Percentiles rank a stretch among this genome's conserved stretches.
These are phyloP conservation scores for Chaetothyriales sp. DNA, from an alignment of 2,329 filamentous ascomycete species.

Conservation along the genomic window DNA sequence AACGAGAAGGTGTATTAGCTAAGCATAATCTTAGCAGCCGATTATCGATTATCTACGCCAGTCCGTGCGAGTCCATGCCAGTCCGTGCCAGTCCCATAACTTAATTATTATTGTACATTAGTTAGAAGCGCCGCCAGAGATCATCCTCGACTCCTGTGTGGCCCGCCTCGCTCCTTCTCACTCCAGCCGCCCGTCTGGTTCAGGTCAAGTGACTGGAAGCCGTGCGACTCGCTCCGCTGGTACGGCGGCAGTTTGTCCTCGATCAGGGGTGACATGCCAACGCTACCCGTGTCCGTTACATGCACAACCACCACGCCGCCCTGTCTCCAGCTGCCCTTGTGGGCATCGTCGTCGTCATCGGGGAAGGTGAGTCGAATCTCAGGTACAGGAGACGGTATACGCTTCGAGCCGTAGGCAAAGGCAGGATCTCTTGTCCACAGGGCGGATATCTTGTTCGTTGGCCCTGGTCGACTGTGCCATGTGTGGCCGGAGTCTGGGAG, in stretches of 20 bases:
- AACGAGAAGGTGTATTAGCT: too few relatives aligned
- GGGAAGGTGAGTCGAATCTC: slow-evolving; percentile 98
- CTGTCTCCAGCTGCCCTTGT: slow-evolving; percentile 46
- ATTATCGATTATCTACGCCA: too few relatives aligned
- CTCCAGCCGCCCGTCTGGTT: slow-evolving; percentile 86
- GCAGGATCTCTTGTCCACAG: slow-evolving; percentile 50
- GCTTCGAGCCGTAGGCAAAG: slow-evolving; percentile 58
- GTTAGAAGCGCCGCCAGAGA: neutral
- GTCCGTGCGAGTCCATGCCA: too few relatives aligned
- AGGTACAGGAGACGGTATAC: slow-evolving; percentile 70
- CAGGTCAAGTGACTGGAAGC: slow-evolving; percentile 89
- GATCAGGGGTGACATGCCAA: slow-evolving; percentile 72
- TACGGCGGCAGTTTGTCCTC: slow-evolving; percentile 70
- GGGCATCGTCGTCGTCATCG: slow-evolving; percentile 81
- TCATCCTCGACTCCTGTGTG: neutral
- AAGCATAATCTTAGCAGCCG: too few relatives aligned
- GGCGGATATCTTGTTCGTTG: slow-evolving; percentile 36
- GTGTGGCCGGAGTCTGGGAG: slow-evolving; percentile 55
- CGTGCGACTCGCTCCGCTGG: slow-evolving; percentile 59
- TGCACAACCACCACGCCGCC: slow-evolving; percentile 83
- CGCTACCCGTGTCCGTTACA: slow-evolving; percentile 68
- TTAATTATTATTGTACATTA: too few relatives aligned
- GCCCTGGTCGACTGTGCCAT: slow-evolving; percentile 41
- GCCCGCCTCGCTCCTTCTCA: slow-evolving; percentile 50
- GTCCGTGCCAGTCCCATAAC: too few relatives aligned